Conservation (phyloP, 2,329 filamentous ascomycete species). For the Plectosphaerella sp. region DNA sequence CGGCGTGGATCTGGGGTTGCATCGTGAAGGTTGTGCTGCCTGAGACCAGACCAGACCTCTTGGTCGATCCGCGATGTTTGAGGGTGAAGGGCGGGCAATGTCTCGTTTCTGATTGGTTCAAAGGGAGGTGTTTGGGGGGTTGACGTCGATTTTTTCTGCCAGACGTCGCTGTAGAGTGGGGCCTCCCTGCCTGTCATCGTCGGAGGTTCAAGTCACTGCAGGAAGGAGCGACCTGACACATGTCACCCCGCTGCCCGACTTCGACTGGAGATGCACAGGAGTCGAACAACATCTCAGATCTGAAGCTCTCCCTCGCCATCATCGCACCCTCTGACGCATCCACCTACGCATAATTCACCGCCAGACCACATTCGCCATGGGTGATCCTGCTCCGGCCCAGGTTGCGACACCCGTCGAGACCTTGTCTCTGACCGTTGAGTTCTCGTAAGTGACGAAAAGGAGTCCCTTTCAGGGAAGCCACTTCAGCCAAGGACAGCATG, state of each 20-base stretch:
- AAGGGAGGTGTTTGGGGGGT: constrained; percentile 1
- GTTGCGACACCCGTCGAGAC: constrained; percentile 14
- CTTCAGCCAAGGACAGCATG: no score
- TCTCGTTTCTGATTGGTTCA: constrained; percentile 28
- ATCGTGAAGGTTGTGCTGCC: constrained; percentile 13
- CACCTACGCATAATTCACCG: background rate
- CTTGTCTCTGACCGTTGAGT: constrained; percentile 67
- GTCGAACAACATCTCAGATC: background rate
- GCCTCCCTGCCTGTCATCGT: background rate
- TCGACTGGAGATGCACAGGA: background rate
- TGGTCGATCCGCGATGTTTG: background rate
- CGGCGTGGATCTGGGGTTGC: constrained; percentile 25
- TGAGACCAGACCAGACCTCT: background rate
- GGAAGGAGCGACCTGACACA: no score
- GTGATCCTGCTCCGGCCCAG: background rate
- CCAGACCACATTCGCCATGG: background rate
- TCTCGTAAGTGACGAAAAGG: constrained; percentile 39
- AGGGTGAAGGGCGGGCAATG: constrained; percentile 15
- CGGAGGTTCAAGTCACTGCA: background rate
- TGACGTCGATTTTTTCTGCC: constrained; percentile 13
- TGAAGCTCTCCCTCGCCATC: no score
- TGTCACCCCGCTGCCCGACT: constrained; percentile 2
- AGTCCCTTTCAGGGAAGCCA: no score
- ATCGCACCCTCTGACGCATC: no score
- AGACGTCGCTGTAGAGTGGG: no score